phyloP scores from a whole-genome alignment of 352 stramenopile genomes.

The Hyaloperonospora brassicae region DNA sequence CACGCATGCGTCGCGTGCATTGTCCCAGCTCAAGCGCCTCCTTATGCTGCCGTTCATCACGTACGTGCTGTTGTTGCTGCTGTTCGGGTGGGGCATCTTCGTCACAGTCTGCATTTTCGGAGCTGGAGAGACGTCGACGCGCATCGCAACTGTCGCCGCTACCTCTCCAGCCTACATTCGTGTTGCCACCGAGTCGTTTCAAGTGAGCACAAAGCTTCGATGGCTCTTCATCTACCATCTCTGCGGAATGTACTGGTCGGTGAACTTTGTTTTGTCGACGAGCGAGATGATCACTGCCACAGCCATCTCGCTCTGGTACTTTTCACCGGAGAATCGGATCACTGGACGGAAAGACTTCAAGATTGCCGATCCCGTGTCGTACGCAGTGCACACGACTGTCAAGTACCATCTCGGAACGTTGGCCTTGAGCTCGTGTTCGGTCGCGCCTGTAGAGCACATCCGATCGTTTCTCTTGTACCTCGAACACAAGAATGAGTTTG shows the following conservation, averaged over 20 bases:
- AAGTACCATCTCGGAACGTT: conserved; percentile 69
- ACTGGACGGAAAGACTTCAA: conserved; percentile 50
- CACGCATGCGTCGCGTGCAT: conserved; percentile 56
- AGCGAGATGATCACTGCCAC: conserved; percentile 73
- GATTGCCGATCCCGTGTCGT: conserved; percentile 52
- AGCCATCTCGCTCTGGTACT: conserved; percentile 73
- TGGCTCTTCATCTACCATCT: conserved; percentile 73
- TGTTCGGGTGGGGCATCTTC: conserved; percentile 65
- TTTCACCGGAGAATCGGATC: conserved; percentile 50
- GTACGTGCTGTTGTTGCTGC: conserved; percentile 50
- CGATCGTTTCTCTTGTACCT: conserved; percentile 76
- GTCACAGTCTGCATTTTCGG: conserved; percentile 75
- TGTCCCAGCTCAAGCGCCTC: conserved; percentile 58
- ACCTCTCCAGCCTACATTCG: conserved; percentile 36
- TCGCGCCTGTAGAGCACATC: conserved; percentile 55
- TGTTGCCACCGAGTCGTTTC: conserved; percentile 63
- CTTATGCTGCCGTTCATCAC: conserved; percentile 64
- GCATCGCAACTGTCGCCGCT: conserved; percentile 51
- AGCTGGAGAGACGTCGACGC: conserved; percentile 47
- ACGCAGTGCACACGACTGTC: conserved; percentile 50
- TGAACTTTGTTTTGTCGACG: conserved; percentile 55
- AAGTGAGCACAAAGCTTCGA: conserved; percentile 50
- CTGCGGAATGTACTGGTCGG: conserved; percentile 78
- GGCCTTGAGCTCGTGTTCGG: conserved; percentile 48
- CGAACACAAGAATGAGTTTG: conserved; percentile 74